Evolutionary conservation across 495 filamentous ascomycete species (phyloP).

Genomic region (Aspergillus asperescens): DNA sequence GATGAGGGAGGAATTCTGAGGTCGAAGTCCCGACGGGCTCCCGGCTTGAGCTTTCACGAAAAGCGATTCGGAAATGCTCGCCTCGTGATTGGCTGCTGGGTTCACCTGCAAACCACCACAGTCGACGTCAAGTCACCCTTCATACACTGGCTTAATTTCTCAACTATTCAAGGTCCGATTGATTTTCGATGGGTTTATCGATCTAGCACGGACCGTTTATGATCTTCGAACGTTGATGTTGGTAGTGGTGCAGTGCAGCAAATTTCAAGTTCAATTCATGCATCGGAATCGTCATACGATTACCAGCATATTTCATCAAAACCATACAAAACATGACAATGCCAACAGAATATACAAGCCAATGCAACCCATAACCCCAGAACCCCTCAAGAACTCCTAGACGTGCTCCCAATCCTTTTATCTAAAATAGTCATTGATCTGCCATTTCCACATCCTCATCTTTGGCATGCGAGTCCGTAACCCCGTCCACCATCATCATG

Average conservation of each 20-base stretch:
- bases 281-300: constrained; percentile 3
- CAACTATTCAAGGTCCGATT: too few species aligned
- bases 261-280: too few species aligned
- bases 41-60: too few species aligned
- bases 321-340: neutral
- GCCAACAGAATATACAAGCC: constrained; percentile 10
- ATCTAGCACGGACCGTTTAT: too few species aligned
- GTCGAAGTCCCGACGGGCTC: constrained; percentile 38
- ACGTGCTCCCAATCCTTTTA: constrained; percentile 14
- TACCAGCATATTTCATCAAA: neutral
- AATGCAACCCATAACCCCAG: constrained; percentile 2
- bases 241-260: neutral
- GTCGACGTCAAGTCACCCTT: neutral
- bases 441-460: constrained; percentile 44
- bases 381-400: constrained; percentile 26
- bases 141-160: neutral
- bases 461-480: constrained; percentile 20
- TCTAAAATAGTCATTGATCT: constrained; percentile 23
- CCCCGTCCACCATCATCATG: constrained; percentile 37
- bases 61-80: constrained; percentile 43
- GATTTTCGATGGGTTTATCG: too few species aligned
- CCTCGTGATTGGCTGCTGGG: constrained; percentile 39
- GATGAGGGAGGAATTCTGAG: constrained; percentile 32
- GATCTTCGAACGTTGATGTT: neutral
- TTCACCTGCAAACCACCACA: constrained; percentile 11